Evolutionary conservation across 192 early-diverging fungal genomes (phyloP), one percentile per base, ranked within the genome.

Genomic region (Entomortierella chlamydospora): DNA sequence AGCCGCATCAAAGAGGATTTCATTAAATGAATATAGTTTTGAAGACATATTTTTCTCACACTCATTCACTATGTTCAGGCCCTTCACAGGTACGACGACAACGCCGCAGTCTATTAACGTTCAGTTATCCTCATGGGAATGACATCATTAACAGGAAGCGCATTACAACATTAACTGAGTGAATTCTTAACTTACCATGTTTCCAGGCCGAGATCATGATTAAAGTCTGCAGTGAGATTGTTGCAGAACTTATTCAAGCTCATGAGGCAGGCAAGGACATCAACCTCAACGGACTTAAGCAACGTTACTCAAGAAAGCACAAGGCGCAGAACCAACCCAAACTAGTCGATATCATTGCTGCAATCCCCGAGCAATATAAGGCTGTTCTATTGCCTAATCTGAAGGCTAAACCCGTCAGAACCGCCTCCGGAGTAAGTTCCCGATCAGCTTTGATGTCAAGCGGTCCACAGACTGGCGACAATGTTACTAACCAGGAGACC

Each of bases 321-420:
- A 94, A 90, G 58, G 87, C 98, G 13, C 87, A 89, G 50, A 90
- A 91, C 37, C 96, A 97, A 83, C 98, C 98, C 12, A 92, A 92
- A 64, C 88, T 99, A 7, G 95, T 97, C 17, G 98, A 99, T 74
- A 99, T 99, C 58, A 98, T 99, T 53, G 95, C 97, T 12, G 98
- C 95, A 33, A 98, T 99, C 65, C 98, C 98, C 2, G 96, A 97
- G 81, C 90, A 97, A 68, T 88, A 98, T 84, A 93, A 89, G 60
- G 86, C 91, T 30, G 84, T 83, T n/a, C 84, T 99, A 17, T 82
- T 99, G 20, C 96, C 96, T 2, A 88, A 88, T 33, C 86, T 99
- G 25, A 93, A 95, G 61, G 98, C 97, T 34, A 98, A 98, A 85
- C 98, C 98, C 17, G 90, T 99, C 45, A 89, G 98, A 57, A 99